phyloP scores from a whole-genome alignment of 176 grass and related monocot genomes.

The Neostapfia colusana region DNA sequence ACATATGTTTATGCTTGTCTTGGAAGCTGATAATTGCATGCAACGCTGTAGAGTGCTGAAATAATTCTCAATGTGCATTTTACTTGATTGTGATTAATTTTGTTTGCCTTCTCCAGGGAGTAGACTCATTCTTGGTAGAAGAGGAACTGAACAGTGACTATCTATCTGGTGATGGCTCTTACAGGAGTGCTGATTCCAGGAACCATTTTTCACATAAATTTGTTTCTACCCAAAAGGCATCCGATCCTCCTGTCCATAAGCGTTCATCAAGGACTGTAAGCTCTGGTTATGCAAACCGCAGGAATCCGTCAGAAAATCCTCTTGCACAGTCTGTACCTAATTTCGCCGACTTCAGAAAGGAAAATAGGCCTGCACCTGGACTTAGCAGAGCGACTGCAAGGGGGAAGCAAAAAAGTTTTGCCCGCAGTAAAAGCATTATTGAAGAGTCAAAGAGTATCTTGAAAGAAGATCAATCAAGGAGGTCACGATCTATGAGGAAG shows the following conservation, averaged over 20 bases:
- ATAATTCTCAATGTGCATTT: constrained; percentile 10
- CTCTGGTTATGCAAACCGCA: constrained; percentile 57
- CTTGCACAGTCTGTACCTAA: constrained; percentile 83
- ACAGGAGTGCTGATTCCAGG: constrained; percentile 71
- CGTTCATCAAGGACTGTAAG: constrained; percentile 52
- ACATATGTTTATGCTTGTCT: constrained; percentile 18
- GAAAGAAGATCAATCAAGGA: constrained; percentile 73
- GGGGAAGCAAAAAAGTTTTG: constrained; percentile 56
- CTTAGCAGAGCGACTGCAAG: constrained; percentile 53
- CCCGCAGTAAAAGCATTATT: constrained; percentile 78
- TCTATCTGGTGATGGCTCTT: constrained; percentile 78
- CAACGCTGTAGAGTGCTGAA: constrained; percentile 10
- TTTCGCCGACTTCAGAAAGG: constrained; percentile 87
- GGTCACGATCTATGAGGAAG: constrained; percentile 88
- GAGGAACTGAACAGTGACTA: constrained; percentile 73
- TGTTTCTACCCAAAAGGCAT: constrained; percentile 52
- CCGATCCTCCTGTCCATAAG: constrained; percentile 54
- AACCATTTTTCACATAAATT: constrained; percentile 65
- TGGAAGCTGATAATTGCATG: not conserved
- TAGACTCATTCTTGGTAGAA: constrained; percentile 59
- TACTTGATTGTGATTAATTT: constrained; percentile 46
- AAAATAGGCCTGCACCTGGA: constrained; percentile 80
- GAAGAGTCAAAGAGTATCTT: constrained; percentile 65
- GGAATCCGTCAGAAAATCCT: constrained; percentile 62
- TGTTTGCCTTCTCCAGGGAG: constrained; percentile 55